A percentile compares a stretch with the other conserved stretches of the same genome.
Conservation (phyloP, 148 eudicot genomes). For the Chenopodium album region DNA sequence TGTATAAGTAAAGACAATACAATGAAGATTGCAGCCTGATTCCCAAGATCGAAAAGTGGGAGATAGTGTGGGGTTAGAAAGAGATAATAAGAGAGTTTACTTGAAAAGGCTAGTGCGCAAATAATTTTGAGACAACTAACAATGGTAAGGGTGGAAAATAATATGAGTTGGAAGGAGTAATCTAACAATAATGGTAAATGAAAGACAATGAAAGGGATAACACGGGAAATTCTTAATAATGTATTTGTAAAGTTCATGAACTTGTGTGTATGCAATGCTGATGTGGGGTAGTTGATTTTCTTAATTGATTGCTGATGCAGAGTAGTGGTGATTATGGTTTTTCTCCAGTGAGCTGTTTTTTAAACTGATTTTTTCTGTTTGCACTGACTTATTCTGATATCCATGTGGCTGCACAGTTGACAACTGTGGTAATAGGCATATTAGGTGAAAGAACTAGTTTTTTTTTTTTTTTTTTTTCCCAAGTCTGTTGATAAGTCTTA, state of each 20-base stretch:
- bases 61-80: neutral
- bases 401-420: no score
- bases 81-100: neutral
- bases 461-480: no score
- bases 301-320: no score
- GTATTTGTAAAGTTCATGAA: neutral
- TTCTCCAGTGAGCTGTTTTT: no score
- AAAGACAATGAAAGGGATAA: neutral
- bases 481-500: no score
- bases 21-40: neutral
- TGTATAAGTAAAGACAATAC: no score
- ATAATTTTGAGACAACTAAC: neutral
- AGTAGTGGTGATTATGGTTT: no score
- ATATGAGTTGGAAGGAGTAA: neutral
- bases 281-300: neutral
- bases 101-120: neutral
- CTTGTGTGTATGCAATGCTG: neutral
- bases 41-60: neutral
- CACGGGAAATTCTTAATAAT: neutral
- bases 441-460: neutral
- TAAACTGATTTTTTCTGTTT: no score
- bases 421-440: neutral
- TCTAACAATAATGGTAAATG: neutral
- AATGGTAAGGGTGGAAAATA: neutral
- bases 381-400: no score